Evolutionary conservation across 2,329 filamentous ascomycete genomes (phyloP), one percentile per base, ranked within the genome.

Genomic region (Scedosporium aurantiacum): DNA sequence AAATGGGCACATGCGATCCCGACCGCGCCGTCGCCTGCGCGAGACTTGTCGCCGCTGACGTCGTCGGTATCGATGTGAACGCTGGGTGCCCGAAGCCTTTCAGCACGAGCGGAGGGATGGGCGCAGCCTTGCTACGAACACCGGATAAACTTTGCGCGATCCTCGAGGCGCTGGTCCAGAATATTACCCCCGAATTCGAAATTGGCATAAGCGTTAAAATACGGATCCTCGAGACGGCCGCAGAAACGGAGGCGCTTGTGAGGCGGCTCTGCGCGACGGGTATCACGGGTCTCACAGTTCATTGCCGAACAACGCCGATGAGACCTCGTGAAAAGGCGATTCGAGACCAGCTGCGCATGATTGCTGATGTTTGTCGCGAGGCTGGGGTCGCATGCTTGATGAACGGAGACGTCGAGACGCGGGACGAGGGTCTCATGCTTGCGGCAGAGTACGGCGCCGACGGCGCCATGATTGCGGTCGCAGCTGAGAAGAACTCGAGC

Each of bases 121-220:
- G 94, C 57, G 94, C 94, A 0, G 93, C 92, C 1, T 81, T 99
- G 21, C 82, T 99, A 16, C 84, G 84, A 67, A 93, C 88, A 0
- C 93, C 94, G 0, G 92, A 97, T 65, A 85, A 83, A 68, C 82
- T 99, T 1, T 88, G 86, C 67, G 82, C 86, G 0, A 99, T 99
- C 65, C 80, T 99, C 6, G 86, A 88, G 64, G 86, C 90, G 0
- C 79, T 99, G 8, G 92, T 97, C 2, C 79, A 83, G 63, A 82
- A 93, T 65, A 88, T 97, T 28, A 84, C 85, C 2, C 82, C 85
- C 18, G 85, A 88, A 43, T 91, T 88, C 67, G 82, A 92, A 65
- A 95, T 99, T 66, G 92, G 93, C 61, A 94, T 99, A 70, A 96
- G 90, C 68, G 94, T 99, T 67, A 99, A 99, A 78, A 99, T 99